Base-by-base conservation (phyloP, 306 rosid genomes). In the Ziziphus jujuba region DNA sequence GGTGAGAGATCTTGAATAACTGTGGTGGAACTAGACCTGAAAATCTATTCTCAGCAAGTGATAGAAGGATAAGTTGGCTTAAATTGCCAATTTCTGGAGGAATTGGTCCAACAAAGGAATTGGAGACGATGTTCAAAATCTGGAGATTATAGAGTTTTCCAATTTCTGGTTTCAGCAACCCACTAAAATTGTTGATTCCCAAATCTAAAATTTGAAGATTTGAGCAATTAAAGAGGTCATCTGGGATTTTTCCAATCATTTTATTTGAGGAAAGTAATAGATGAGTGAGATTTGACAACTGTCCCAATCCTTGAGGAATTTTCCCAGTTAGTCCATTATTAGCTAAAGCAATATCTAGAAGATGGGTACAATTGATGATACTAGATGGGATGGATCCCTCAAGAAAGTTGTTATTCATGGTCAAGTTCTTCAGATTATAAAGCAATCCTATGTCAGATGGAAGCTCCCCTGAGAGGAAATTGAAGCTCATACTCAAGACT, bases 191-290 rank as follows among this genome's bases (percentile, higher is more conserved):
- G 80, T 87, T 91, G 14, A 0, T 3, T 3, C 61, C 34, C 79
- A 91, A 85, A 78, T 87, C 76, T 56, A 91, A 75, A 59, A 43
- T 72, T 17, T 3, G 55, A 65, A 91, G 95, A 40, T 74, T 77
- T 53, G 91, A 78, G 82, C 96, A 91, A 70, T 87, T 82, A 69
- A 81, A 89, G 56, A 91, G 74, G 80, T 82, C 88, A 56, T 89
- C 84, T 17, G 97, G 97, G 79, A 89, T 81, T 80, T 83, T 84
- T n/a, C 97, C 97, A 12, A 68, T 70, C 81, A 91, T 5, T 65
- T 76, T 80, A 75, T 91, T 91, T 35, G 70, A 23, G 34, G 63
- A 9, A 53, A 91, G 67, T 17, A 79, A 47, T 44, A 91, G 34
- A 80, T 64, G 61, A 66, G 88, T 88, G 51, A 91, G 93, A 80